Percentiles rank a stretch among this genome's conserved stretches.
phyloP scores from a whole-genome alignment of 2,329 filamentous ascomycete genomes.

The Xylariaceae sp. region DNA sequence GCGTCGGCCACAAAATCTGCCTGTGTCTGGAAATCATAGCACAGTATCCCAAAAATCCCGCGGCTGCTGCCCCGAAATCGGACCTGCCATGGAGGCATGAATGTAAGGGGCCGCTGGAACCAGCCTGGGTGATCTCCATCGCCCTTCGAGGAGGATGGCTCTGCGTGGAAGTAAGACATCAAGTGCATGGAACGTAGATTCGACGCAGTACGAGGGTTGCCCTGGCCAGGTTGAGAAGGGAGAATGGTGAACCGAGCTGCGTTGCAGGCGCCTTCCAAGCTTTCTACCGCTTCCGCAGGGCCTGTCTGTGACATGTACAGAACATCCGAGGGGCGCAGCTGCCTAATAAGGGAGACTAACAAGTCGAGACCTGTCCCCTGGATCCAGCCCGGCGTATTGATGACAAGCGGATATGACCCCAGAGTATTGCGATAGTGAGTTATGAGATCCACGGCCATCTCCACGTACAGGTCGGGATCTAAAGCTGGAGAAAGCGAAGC shows the following conservation, averaged over 20 bases:
- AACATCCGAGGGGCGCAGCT: slow-evolving; percentile 53
- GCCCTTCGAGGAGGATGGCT: slow-evolving; percentile 14
- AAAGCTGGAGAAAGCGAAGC: slow-evolving; percentile 60
- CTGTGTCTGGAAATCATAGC: slow-evolving; percentile 60
- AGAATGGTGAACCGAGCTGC: slow-evolving; percentile 44
- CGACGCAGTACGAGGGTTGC: slow-evolving; percentile 53
- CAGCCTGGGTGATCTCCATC: slow-evolving; percentile 36
- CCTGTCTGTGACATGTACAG: slow-evolving; percentile 65
- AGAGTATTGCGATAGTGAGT: slow-evolving; percentile 47
- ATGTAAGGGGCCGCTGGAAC: slow-evolving; percentile 50
- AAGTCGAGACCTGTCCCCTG: slow-evolving; percentile 64
- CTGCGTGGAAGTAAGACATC: slow-evolving; percentile 71
- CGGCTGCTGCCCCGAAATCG: slow-evolving; percentile 45
- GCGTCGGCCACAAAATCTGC: slow-evolving; percentile 55
- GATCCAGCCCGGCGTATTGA: slow-evolving; percentile 73
- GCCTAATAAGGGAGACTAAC: slow-evolving; percentile 50
- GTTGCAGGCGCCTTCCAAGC: slow-evolving; percentile 41
- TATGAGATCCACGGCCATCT: slow-evolving; percentile 59
- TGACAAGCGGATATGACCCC: slow-evolving; percentile 51
- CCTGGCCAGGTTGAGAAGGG: slow-evolving; percentile 54
- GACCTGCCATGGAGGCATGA: slow-evolving; percentile 55
- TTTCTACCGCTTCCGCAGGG: slow-evolving; percentile 50
- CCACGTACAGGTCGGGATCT: slow-evolving; percentile 61
- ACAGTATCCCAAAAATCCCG: slow-evolving; percentile 60
- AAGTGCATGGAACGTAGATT: slow-evolving; percentile 69